A percentile compares a stretch with the other conserved stretches of the same genome.
Evolutionary conservation across 1,139 yeast species (phyloP).

Genomic region (Scheffersomyces titani): DNA sequence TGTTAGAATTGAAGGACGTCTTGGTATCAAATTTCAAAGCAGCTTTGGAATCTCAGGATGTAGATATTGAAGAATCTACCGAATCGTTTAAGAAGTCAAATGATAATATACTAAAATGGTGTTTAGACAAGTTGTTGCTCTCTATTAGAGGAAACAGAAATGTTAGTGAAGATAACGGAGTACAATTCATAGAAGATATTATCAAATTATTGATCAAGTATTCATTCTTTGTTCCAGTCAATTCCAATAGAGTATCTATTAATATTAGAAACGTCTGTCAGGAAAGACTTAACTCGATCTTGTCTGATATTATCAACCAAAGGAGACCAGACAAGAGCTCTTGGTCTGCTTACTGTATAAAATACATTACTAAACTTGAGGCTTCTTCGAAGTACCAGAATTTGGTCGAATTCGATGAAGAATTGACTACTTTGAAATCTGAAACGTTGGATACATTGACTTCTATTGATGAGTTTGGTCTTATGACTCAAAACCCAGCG

Average conservation of each 20-base stretch:
- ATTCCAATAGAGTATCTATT: slow-evolving; percentile 22
- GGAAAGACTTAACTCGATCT: slow-evolving; percentile 65
- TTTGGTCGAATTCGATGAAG: slow-evolving; percentile 55
- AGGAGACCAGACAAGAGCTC: slow-evolving; percentile 47
- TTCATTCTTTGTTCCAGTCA: slow-evolving; percentile 51
- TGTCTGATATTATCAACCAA: slow-evolving; percentile 56
- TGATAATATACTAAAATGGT: slow-evolving; percentile 61
- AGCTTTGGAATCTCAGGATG: slow-evolving; percentile 18
- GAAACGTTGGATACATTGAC: slow-evolving; percentile 54
- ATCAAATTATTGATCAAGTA: slow-evolving; percentile 53
- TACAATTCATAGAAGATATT: slow-evolving; percentile 48
- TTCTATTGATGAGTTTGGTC: slow-evolving; percentile 37
- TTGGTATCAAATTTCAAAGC: slow-evolving; percentile 23
- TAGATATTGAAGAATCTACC: slow-evolving; percentile 13
- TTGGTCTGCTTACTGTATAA: slow-evolving; percentile 57
- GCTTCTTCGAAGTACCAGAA: slow-evolving; percentile 25
- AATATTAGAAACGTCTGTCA: slow-evolving; percentile 45
- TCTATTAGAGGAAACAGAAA: slow-evolving; percentile 54
- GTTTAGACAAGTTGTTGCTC: slow-evolving; percentile 63
- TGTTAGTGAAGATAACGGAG: slow-evolving; percentile 14
- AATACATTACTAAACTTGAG: slow-evolving; percentile 29
- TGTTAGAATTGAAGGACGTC: slow-evolving; percentile 21
- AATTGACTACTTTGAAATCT: slow-evolving; percentile 46
- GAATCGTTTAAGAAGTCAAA: slow-evolving; percentile 25
- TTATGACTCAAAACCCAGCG: slow-evolving; percentile 9